Evolutionary conservation across 495 filamentous ascomycete genomes (phyloP).

Genomic region (Penicillium antarcticum): DNA sequence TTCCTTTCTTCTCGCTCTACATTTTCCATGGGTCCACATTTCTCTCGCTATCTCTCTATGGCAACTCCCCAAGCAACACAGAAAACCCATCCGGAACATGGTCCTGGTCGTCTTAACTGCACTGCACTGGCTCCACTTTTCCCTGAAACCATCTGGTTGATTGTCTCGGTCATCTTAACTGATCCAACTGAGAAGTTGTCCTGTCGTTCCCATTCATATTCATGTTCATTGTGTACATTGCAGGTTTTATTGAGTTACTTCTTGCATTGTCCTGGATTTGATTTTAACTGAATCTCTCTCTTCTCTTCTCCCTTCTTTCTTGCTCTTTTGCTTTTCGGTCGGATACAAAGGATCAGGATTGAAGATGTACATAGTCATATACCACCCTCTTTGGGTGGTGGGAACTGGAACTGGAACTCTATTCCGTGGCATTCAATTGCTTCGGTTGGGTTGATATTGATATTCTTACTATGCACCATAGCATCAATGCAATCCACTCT

Average conservation of each 20-base stretch:
- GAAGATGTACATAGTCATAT: slow-evolving; percentile 3
- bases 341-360: slow-evolving; percentile 18
- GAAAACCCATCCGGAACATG: not conserved
- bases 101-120: slow-evolving; percentile 35
- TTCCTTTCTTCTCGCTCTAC: not conserved
- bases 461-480: not conserved
- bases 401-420: not conserved
- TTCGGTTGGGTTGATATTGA: slow-evolving; percentile 2
- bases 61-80: slow-evolving; percentile 5
- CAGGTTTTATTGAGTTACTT: slow-evolving; percentile 1
- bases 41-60: not conserved
- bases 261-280: slow-evolving; percentile 11
- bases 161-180: slow-evolving; percentile 35
- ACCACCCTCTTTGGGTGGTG: not conserved
- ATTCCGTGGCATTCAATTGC: not conserved
- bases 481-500: not conserved
- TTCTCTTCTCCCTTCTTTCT: no score
- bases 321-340: not conserved
- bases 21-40: not conserved
- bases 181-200: slow-evolving; percentile 30
- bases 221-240: slow-evolving; percentile 7
- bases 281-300: slow-evolving; percentile 10
- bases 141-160: slow-evolving; percentile 5
- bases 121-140: slow-evolving; percentile 24
- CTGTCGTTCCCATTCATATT: slow-evolving; percentile 4